Conservation (phyloP, 2,329 filamentous ascomycete species). For the Colletotrichum incanum region DNA sequence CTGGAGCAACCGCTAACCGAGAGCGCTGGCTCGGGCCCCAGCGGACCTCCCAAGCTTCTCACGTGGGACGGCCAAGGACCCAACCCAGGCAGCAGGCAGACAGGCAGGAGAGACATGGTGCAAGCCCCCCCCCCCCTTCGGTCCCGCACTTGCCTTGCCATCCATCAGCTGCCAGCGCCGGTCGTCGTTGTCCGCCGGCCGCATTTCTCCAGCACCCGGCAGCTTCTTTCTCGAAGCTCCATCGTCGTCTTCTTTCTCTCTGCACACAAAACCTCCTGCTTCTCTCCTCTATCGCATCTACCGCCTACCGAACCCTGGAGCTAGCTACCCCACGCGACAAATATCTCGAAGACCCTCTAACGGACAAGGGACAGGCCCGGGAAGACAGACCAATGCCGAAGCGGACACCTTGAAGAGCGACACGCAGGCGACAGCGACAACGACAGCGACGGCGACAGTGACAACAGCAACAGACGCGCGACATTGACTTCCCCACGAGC, state of each 20-base stretch:
- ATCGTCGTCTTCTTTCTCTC: not conserved
- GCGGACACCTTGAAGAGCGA: constrained; percentile 4
- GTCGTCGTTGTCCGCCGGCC: not conserved
- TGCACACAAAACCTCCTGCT: not conserved
- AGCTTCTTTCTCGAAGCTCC: not conserved
- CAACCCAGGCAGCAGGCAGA: not conserved
- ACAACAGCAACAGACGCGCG: constrained; percentile 1
- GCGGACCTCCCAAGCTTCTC: not conserved
- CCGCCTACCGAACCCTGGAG: not conserved
- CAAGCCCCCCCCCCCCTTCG: not conserved
- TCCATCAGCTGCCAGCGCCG: not conserved
- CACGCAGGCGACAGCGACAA: not conserved
- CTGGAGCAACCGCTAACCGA: too few relatives aligned
- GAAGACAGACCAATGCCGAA: not conserved
- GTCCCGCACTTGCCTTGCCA: not conserved
- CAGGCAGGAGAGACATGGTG: too few relatives aligned
- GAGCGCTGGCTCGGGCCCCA: too few relatives aligned
- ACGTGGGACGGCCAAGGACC: not conserved
- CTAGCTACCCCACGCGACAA: not conserved
- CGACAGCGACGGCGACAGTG: not conserved
- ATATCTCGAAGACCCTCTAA: not conserved
- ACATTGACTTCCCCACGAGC: constrained; percentile 1
- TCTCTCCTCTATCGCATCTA: not conserved
- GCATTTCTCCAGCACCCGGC: not conserved
- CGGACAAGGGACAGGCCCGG: not conserved